These are phyloP conservation scores for Pyrenula aspistea DNA, from an alignment of 495 filamentous ascomycete species.

Conservation along the genomic window DNA sequence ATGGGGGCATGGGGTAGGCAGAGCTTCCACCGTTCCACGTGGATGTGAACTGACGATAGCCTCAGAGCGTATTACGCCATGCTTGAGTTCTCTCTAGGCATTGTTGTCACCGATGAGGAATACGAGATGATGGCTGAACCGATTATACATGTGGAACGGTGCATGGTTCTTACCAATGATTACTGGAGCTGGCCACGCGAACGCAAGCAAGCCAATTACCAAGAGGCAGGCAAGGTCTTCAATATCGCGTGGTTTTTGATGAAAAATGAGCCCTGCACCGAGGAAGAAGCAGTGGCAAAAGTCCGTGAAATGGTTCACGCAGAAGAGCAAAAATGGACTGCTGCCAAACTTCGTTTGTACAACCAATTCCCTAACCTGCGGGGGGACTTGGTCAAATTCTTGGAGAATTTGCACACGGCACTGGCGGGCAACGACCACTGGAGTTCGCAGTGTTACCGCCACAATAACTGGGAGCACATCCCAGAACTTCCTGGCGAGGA, in stretches of 20 bases:
- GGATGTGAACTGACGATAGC: not conserved
- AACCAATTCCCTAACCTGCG: constrained; percentile 4
- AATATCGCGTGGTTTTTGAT: constrained; percentile 7
- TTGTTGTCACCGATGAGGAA: constrained; percentile 7
- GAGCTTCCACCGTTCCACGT: not conserved
- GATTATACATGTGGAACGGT: constrained; percentile 6
- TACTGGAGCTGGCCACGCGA: constrained; percentile 9
- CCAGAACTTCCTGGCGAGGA: not conserved
- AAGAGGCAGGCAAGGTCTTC: not conserved
- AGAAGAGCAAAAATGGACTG: constrained; percentile 5
- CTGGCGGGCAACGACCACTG: constrained; percentile 9
- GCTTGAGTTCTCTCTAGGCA: constrained; percentile 7
- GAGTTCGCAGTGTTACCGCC: constrained; percentile 6
- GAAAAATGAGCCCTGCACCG: constrained; percentile 7
- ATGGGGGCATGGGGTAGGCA: constrained; percentile 8
- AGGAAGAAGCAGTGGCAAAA: constrained; percentile 4
- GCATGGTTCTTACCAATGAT: constrained; percentile 10
- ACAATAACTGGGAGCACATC: constrained; percentile 1
- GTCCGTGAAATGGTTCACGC: constrained; percentile 6
- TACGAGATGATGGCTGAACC: constrained; percentile 6
- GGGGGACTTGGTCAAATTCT: constrained; percentile 6
- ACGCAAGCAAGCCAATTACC: constrained; percentile 2
- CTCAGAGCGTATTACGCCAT: constrained; percentile 6
- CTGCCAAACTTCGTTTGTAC: constrained; percentile 5
- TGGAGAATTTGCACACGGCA: constrained; percentile 6